phyloP scores from a whole-genome alignment of 2,329 filamentous ascomycete genomes.

The Graphilbum sp. region DNA sequence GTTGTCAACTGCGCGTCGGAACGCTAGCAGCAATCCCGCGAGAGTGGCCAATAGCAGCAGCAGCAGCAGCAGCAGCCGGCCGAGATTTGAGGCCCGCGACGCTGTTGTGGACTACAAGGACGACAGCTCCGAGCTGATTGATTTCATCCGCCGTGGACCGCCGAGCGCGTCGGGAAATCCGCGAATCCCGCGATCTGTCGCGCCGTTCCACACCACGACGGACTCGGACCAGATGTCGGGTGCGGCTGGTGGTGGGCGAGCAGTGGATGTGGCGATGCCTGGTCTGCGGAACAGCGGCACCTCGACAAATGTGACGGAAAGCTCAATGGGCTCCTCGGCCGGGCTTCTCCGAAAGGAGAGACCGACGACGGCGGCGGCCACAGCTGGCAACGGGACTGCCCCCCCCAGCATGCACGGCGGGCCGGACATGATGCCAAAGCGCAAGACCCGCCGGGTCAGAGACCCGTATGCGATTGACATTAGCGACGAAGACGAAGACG shows the following conservation, averaged over 20 bases:
- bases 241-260: constrained; percentile 37
- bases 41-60: no score
- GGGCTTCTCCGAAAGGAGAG: constrained; percentile 41
- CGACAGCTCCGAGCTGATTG: constrained; percentile 75
- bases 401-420: constrained; percentile 25
- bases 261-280: constrained; percentile 39
- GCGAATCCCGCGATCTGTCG: constrained; percentile 66
- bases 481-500: constrained; percentile 48
- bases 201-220: constrained; percentile 71
- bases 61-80: constrained; percentile 17
- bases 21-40: not conserved
- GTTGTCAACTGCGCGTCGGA: not conserved
- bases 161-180: constrained; percentile 42
- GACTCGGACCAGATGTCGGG: constrained; percentile 62
- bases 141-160: constrained; percentile 85
- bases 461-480: constrained; percentile 91
- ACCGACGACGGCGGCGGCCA: not conserved
- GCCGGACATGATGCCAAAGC: constrained; percentile 43
- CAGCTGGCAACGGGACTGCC: not conserved
- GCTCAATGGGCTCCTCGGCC: constrained; percentile 59
- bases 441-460: constrained; percentile 60
- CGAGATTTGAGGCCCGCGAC: constrained; percentile 54
- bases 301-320: constrained; percentile 43
- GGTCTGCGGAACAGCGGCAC: constrained; percentile 39
- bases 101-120: constrained; percentile 44